Percentiles rank a stretch among this genome's conserved stretches.
These are phyloP conservation scores for Colletotrichum orchidophilum DNA, from an alignment of 2,329 filamentous ascomycete genomes.

Conservation along the genomic window DNA sequence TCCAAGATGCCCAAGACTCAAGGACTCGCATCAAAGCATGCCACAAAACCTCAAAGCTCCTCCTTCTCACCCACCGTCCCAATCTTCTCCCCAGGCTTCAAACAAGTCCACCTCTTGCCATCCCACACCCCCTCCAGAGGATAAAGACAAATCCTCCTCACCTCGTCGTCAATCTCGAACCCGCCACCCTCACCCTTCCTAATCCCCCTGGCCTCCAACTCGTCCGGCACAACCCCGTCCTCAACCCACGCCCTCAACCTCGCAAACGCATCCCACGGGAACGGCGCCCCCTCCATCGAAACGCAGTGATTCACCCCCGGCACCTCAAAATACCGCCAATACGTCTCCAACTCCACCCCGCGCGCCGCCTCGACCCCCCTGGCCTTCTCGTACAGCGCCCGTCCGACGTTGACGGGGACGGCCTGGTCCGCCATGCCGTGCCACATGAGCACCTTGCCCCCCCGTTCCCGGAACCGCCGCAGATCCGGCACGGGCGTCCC, in stretches of 20 bases:
- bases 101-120: not conserved
- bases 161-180: not conserved
- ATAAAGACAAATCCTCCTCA: conserved; percentile 3
- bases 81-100: not conserved
- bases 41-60: not conserved
- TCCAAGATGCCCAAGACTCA: not conserved
- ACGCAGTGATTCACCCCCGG: conserved; percentile 61
- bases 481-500: conserved; percentile 40
- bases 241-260: conserved; percentile 59
- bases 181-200: not conserved
- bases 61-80: not conserved
- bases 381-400: not conserved
- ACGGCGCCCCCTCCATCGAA: not conserved
- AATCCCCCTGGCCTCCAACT: not conserved
- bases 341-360: not conserved
- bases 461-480: conserved; percentile 40
- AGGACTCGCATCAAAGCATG: too few relatives aligned
- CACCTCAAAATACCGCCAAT: conserved; percentile 52
- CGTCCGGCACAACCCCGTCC: conserved; percentile 58
- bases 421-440: conserved; percentile 51
- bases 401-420: conserved; percentile 36
- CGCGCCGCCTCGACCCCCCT: not conserved
- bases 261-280: not conserved
- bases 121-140: conserved; percentile 1
- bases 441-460: conserved; percentile 54